phyloP scores from a whole-genome alignment of 805 yeast genomes.

The Pichia rugopelliculosa region DNA sequence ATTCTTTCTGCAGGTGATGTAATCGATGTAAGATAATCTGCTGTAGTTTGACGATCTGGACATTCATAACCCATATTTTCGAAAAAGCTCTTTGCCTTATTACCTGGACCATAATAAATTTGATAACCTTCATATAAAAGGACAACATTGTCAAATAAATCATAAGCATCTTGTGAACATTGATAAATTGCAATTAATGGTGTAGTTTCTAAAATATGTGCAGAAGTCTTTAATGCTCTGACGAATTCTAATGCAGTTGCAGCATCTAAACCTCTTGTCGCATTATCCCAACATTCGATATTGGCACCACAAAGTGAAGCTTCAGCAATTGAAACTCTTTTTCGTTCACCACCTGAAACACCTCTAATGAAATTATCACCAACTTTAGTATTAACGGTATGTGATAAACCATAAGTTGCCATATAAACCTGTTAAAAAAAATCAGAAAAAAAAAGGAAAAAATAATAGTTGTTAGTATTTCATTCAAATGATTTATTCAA shows the following conservation, averaged over 20 bases:
- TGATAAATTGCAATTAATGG: conserved; percentile 46
- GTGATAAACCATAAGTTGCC: conserved; percentile 31
- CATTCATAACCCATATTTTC: conserved; percentile 39
- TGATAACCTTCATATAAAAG: conserved; percentile 38
- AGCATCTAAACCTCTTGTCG: conserved; percentile 66
- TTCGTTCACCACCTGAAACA: conserved; percentile 63
- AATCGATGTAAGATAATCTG: conserved; percentile 37
- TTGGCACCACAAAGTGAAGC: conserved; percentile 32
- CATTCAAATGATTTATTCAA: not conserved
- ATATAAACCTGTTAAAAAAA: conserved; percentile 24
- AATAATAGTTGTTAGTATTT: conserved; percentile 6
- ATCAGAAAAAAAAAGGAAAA: not conserved
- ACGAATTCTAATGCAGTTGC: conserved; percentile 64
- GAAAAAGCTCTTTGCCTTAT: conserved; percentile 33
- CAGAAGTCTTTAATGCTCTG: conserved; percentile 48
- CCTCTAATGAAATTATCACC: conserved; percentile 60
- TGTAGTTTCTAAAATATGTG: conserved; percentile 41
- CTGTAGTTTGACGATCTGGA: conserved; percentile 41
- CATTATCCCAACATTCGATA: conserved; percentile 58
- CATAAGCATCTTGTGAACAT: conserved; percentile 39
- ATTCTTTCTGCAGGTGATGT: conserved; percentile 28
- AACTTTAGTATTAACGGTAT: conserved; percentile 50
- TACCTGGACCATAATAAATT: conserved; percentile 33
- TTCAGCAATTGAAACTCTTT: conserved; percentile 59
- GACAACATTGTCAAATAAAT: conserved; percentile 36